These are phyloP conservation scores for Vitis vinifera DNA, from an alignment of 164 flowering plant genomes.

Conservation along the genomic window DNA sequence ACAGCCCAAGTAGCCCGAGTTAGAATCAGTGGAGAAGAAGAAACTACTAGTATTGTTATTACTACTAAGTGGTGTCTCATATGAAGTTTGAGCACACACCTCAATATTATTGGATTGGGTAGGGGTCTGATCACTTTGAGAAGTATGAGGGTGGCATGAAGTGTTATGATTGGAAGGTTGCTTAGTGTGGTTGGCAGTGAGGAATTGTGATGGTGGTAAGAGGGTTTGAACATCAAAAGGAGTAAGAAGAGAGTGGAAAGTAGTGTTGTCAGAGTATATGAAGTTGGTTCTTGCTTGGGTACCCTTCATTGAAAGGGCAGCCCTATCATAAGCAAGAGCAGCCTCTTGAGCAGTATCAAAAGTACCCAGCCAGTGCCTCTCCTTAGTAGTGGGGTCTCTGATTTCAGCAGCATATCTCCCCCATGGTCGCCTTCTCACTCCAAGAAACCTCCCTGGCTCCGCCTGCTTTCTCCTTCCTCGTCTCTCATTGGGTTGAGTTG, in stretches of 20 bases:
- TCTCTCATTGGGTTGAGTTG: conserved; percentile 41
- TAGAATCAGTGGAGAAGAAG: conserved; percentile 40
- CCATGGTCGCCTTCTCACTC: conserved; percentile 92
- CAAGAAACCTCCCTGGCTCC: conserved; percentile 90
- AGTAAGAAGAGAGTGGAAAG: conserved; percentile 44
- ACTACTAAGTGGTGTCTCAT: conserved; percentile 4
- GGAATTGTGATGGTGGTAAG: conserved; percentile 18
- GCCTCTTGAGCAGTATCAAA: conserved; percentile 98
- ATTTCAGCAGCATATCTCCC: conserved; percentile 97
- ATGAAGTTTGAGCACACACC: conserved; percentile 6
- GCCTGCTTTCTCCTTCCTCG: conserved; percentile 74
- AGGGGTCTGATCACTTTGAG: neutral
- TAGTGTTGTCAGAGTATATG: conserved; percentile 57
- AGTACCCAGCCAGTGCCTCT: conserved; percentile 96
- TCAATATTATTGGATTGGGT: too few relatives aligned
- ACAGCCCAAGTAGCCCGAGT: conserved; percentile 83
- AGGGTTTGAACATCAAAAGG: conserved; percentile 47
- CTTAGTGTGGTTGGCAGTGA: too few relatives aligned
- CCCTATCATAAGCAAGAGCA: conserved; percentile 94
- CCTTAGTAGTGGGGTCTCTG: conserved; percentile 91
- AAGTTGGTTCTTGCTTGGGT: conserved; percentile 93
- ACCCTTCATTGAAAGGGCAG: conserved; percentile 95
- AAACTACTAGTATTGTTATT: conserved; percentile 12
- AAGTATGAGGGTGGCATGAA: conserved; percentile 21
- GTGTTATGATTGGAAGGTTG: neutral